A percentile compares a stretch with the other conserved stretches of the same genome.
Evolutionary conservation across 2,329 filamentous ascomycete species (phyloP).

Genomic region (Neoarthrinium moseri): DNA sequence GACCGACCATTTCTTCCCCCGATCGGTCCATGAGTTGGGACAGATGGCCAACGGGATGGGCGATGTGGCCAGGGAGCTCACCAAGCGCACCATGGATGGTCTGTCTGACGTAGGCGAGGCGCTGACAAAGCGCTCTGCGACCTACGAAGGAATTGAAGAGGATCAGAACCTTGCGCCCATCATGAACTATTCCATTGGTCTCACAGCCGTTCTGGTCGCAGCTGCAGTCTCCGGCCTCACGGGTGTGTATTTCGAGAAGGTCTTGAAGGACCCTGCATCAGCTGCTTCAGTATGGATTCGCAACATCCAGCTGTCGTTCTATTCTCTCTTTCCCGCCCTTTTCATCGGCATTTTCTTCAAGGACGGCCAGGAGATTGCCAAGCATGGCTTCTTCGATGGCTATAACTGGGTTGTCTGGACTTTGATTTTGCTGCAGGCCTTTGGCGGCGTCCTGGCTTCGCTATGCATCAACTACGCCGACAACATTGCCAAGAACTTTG

Average conservation of each 20-base stretch:
- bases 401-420: slow-evolving; percentile 93
- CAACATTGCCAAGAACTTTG: slow-evolving; percentile 92
- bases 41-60: slow-evolving; percentile 55
- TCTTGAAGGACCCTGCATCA: slow-evolving; percentile 79
- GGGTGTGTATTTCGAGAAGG: slow-evolving; percentile 86
- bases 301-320: slow-evolving; percentile 92
- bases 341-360: slow-evolving; percentile 84
- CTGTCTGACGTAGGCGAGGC: slow-evolving; percentile 32
- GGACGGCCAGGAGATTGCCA: slow-evolving; percentile 79
- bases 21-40: slow-evolving; percentile 75
- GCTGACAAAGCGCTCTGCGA: slow-evolving; percentile 72
- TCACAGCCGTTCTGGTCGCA: slow-evolving; percentile 75
- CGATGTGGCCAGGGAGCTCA: slow-evolving; percentile 50
- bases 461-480: slow-evolving; percentile 80
- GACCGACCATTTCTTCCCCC: slow-evolving; percentile 69
- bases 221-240: slow-evolving; percentile 81
- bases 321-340: slow-evolving; percentile 86
- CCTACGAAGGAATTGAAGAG: slow-evolving; percentile 83
- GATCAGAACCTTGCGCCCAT: slow-evolving; percentile 50
- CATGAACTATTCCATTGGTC: slow-evolving; percentile 78
- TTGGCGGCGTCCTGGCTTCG: slow-evolving; percentile 80
- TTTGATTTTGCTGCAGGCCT: slow-evolving; percentile 77
- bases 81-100: slow-evolving; percentile 42
- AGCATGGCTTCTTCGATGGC: slow-evolving; percentile 88
- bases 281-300: slow-evolving; percentile 85